These are phyloP conservation scores for Pichia membranifaciens DNA, from an alignment of 805 yeast species.

Conservation along the genomic window DNA sequence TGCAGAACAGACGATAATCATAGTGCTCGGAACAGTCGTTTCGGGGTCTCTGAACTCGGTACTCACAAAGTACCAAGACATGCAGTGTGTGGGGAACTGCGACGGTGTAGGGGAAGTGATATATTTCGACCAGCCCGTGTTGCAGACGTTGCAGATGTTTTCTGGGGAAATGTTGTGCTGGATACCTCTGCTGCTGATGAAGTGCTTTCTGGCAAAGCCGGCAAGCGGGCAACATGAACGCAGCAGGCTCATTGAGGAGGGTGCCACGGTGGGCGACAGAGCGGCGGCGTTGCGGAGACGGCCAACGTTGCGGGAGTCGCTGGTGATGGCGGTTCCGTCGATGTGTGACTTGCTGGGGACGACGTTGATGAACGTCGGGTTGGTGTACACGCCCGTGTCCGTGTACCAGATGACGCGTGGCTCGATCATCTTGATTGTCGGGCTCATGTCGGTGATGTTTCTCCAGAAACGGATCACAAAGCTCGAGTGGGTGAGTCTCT, in stretches of 20 bases:
- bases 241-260: slow-evolving; percentile 1
- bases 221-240: neutral
- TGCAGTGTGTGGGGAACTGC: slow-evolving; percentile 61
- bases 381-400: slow-evolving; percentile 69
- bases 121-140: slow-evolving; percentile 68
- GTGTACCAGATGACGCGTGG: slow-evolving; percentile 86
- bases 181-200: slow-evolving; percentile 25
- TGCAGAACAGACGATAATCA: slow-evolving; percentile 24
- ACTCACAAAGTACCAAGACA: slow-evolving; percentile 69
- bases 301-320: slow-evolving; percentile 13
- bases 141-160: slow-evolving; percentile 79
- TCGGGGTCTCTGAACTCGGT: slow-evolving; percentile 72
- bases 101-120: slow-evolving; percentile 37
- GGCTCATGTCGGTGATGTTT: slow-evolving; percentile 59
- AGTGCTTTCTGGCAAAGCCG: neutral
- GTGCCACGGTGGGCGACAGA: slow-evolving; percentile 1
- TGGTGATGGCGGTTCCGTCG: slow-evolving; percentile 54
- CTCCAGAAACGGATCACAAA: slow-evolving; percentile 49
- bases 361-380: slow-evolving; percentile 69
- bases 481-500: slow-evolving; percentile 62
- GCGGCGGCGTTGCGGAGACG: slow-evolving; percentile 17
- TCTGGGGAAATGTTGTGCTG: slow-evolving; percentile 54
- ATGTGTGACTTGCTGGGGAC: slow-evolving; percentile 68
- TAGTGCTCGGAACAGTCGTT: slow-evolving; percentile 49
- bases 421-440: slow-evolving; percentile 69